Base-by-base conservation (phyloP, 305 asterid genomes). In the Plantago rigida region DNA sequence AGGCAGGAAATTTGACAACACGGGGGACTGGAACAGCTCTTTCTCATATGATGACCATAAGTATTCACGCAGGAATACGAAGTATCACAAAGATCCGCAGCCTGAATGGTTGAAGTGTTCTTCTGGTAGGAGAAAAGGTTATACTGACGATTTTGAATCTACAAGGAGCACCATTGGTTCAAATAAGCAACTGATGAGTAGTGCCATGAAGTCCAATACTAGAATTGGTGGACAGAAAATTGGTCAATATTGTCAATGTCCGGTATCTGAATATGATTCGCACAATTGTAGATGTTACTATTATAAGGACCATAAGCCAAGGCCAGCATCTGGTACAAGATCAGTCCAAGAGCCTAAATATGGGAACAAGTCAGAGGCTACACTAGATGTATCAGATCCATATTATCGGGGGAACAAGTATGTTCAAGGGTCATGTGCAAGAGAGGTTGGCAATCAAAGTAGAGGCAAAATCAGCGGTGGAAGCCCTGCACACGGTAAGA, bases 251-350 rank as follows among this genome's bases (percentile, higher is more conserved):
- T 72, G 65, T 60, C 74, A 70, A 62, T 77, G 89, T 74, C 57
- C 15, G 63, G 72, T 72, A 53, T 88, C 79, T 59, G 77, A 79
- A 73, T 77, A 76, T 34, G 79, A 82, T 51, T 66, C 82, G 57
- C 78, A 79, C 45, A 60, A 75, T 74, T 84, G 94, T 83, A 81
- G 83, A 78, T 85, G 91, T 67, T 79, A 80, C 77, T 82, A 84
- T 60, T 84, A 79, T 57, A 74, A 62, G 14, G 89, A 82, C 42
- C 77, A 75, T 72, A 77, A 90, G 62, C 73, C 83, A 45, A 87
- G 86, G 77, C 72, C 77, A 31, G 90, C 79, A 67, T 63, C 80
- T 60, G 55, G 52, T 54, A 50, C 77, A 51, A 77, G 85, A 75
- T 70, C 64, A 45, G 84, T 39, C 36, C 73, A 75, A 67, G 91